Base-by-base conservation (phyloP, 2,329 filamentous ascomycete genomes). In the Cephalotrichum gorgonifer region DNA sequence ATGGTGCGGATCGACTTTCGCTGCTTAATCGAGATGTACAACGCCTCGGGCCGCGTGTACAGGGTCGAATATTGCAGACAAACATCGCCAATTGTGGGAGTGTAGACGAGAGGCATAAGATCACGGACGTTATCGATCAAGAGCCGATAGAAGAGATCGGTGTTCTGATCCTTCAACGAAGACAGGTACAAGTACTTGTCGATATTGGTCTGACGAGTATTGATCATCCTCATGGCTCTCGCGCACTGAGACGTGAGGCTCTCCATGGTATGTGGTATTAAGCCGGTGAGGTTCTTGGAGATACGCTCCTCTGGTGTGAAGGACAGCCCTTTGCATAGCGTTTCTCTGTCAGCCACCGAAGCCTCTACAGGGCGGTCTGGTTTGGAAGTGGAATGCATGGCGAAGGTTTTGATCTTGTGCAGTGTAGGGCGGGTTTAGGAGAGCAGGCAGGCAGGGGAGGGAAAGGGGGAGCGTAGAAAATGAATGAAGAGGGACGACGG, bases 21-120 rank as follows among this genome's bases (percentile, higher is more conserved):
- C 73, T 98, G 91, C 69, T 88, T 86, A 69, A 88, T 96, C 53
- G 90, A 96, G 55, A 98, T 86, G 73, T 97, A 98, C 68, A 97
- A 79, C 55, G 86, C 89, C 75, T 97, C 93, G 22, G 93, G 90
- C 57, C 90, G 86, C 52, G 90, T 94, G 74, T 95, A 97, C 58
- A 97, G 81, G 60, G 91, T 88, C 35, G 90, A 95, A 80, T 95
- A 98, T 69, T 91, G 85, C 64, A 95, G 75, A 72, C 93, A 98
- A 56, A 95, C 93, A 65, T 97, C 91, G 60, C 93, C 93, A 59
- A 98, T 89, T 61, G 86, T 90, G 43, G 87, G 87, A 17, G 87
- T 93, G 72, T 93, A 93, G 59, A 93, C 87, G 55, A 91, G 72
- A 44, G 87, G 87, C 70, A 88, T 90, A 56, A 91, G 71, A 59